Percentiles rank a stretch among this genome's conserved stretches.
These are phyloP conservation scores for Citropsis articulata DNA, from an alignment of 345 rosid genomes.

Conservation along the genomic window DNA sequence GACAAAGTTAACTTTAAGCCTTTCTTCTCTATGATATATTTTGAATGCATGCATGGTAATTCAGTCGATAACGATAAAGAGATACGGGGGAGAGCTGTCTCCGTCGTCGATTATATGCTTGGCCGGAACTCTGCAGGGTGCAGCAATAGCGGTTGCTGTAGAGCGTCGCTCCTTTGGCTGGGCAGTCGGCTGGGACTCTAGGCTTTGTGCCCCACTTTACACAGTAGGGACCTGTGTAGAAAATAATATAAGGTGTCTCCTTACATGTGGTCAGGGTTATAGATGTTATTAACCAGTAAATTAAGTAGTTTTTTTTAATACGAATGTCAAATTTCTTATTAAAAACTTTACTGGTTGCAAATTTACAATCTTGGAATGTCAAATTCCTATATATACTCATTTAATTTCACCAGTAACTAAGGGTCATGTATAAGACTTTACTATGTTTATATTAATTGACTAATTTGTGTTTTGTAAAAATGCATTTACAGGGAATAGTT, in stretches of 20 bases:
- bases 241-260: background rate
- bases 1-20: too few species aligned
- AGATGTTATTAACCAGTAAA: too few species aligned
- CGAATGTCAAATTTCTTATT: too few species aligned
- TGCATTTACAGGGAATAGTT: constrained; percentile 45
- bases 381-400: too few species aligned
- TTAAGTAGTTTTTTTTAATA: too few species aligned
- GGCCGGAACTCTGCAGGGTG: constrained; percentile 58
- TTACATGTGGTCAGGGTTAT: background rate
- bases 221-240: constrained; percentile 11
- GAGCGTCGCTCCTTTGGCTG: constrained; percentile 53
- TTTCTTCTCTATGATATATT: background rate
- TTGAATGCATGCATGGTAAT: background rate
- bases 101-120: constrained; percentile 63
- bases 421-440: too few species aligned
- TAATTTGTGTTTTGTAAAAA: background rate
- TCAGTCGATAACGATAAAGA: constrained; percentile 61
- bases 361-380: too few species aligned
- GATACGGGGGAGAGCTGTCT: constrained; percentile 61
- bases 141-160: constrained; percentile 38
- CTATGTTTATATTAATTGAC: too few species aligned
- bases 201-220: constrained; percentile 59
- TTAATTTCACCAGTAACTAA: too few species aligned
- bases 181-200: constrained; percentile 43
- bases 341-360: too few species aligned